A percentile compares a stretch with the other conserved stretches of the same genome.
Evolutionary conservation across 495 filamentous ascomycete species (phyloP).

Genomic region (Penicillium bialowiezense): DNA sequence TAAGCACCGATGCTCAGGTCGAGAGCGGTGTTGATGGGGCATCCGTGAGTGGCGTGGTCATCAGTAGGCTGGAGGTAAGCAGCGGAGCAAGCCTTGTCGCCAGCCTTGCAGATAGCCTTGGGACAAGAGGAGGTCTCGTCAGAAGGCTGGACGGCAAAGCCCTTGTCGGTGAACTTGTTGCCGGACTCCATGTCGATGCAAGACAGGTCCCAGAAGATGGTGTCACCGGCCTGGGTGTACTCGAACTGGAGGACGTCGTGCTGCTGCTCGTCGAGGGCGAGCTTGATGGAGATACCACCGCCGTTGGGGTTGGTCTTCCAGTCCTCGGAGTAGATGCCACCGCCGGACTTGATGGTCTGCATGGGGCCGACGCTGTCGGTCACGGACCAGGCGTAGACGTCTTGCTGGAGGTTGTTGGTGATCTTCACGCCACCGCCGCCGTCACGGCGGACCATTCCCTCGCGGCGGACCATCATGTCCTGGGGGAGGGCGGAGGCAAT

Average conservation of each 20-base stretch:
- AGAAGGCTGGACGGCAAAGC: constrained; percentile 38
- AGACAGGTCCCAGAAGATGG: constrained; percentile 45
- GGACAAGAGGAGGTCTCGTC: constrained; percentile 30
- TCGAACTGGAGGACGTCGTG: constrained; percentile 46
- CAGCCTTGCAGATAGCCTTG: constrained; percentile 36
- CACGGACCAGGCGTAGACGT: constrained; percentile 44
- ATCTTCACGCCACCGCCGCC: constrained; percentile 33
- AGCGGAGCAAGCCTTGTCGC: constrained; percentile 35
- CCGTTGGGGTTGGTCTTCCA: constrained; percentile 39
- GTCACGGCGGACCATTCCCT: constrained; percentile 17
- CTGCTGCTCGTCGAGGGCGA: constrained; percentile 27
- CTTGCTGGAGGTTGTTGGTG: constrained; percentile 36
- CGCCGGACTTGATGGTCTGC: constrained; percentile 27
- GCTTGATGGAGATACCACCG: constrained; percentile 46
- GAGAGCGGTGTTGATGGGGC: constrained; percentile 42
- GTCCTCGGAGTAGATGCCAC: constrained; percentile 34
- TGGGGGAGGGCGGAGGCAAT: constrained; percentile 39
- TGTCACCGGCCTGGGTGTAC: constrained; percentile 37
- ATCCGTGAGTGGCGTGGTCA: constrained; percentile 46
- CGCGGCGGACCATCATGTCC: constrained; percentile 24
- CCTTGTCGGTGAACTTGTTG: constrained; percentile 40
- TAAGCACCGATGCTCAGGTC: constrained; percentile 34
- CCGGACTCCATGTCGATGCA: constrained; percentile 40
- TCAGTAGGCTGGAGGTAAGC: constrained; percentile 43
- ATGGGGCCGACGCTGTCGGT: constrained; percentile 24